These are phyloP conservation scores for Rhodotorula paludigena DNA, from an alignment of 768 basidiomycete species.

Conservation along the genomic window DNA sequence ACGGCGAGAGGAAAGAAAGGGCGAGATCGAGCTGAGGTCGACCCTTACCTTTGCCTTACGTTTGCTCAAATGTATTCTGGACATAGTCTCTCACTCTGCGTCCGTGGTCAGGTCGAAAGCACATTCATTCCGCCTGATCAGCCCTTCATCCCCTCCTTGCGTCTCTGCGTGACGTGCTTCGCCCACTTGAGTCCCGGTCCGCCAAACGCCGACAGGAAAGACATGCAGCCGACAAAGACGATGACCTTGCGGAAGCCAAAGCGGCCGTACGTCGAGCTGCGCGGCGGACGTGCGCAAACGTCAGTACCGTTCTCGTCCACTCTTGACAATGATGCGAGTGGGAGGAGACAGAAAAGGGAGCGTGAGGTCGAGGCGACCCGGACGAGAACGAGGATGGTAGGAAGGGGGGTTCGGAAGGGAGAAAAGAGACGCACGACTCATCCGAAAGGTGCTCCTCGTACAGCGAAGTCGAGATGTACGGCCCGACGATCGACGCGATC, in stretches of 20 bases:
- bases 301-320: too few species aligned
- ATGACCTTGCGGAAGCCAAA: conserved; percentile 23
- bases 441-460: conserved; percentile 6
- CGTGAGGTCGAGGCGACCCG: too few species aligned
- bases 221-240: conserved; percentile 25
- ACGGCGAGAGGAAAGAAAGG: not conserved
- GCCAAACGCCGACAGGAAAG: not conserved
- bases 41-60: too few species aligned
- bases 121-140: too few species aligned
- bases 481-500: conserved; percentile 15
- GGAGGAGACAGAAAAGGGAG: not conserved
- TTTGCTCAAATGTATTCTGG: not conserved
- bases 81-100: not conserved
- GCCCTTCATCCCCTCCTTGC: not conserved
- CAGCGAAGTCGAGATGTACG: conserved; percentile 16
- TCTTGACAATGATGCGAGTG: too few species aligned
- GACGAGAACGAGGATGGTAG: not conserved
- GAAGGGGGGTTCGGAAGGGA: not conserved
- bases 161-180: too few species aligned
- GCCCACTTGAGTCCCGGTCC: conserved; percentile 7
- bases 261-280: conserved; percentile 1
- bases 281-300: too few species aligned
- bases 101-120: not conserved
- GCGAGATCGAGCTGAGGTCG: too few species aligned
- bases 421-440: conserved; percentile 4